phyloP scores from a whole-genome alignment of 352 stramenopile species.

The Globisporangium paddicum region DNA sequence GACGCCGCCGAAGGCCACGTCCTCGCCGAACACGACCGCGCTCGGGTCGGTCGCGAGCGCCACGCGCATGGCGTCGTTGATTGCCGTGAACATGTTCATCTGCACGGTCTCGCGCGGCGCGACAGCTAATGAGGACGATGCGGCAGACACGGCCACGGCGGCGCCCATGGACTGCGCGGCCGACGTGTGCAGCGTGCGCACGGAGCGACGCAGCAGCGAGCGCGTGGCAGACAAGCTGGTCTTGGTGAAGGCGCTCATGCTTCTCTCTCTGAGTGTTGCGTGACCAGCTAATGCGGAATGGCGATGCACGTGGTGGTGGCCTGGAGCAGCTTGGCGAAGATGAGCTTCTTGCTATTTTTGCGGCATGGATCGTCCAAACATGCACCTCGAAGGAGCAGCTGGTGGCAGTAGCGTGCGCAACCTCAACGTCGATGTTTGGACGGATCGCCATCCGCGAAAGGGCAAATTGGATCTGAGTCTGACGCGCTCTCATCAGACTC shows the following conservation, averaged over 20 bases:
- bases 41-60: conserved; percentile 87
- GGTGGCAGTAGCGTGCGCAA: conserved; percentile 8
- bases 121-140: too few relatives aligned
- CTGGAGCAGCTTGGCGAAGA: background rate
- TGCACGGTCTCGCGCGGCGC: conserved; percentile 48
- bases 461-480: background rate
- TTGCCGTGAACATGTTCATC: conserved; percentile 91
- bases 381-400: background rate
- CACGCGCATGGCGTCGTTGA: conserved; percentile 90
- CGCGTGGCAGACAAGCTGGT: background rate
- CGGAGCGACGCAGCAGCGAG: conserved; percentile 9
- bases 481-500: background rate
- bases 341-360: background rate
- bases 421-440: conserved; percentile 14
- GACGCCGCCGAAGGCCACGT: conserved; percentile 98
- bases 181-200: conserved; percentile 7
- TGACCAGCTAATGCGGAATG: background rate
- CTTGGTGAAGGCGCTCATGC: conserved; percentile 6
- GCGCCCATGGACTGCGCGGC: conserved; percentile 1
- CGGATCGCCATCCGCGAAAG: background rate
- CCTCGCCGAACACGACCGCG: conserved; percentile 96
- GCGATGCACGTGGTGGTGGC: background rate
- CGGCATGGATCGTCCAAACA: background rate
- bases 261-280: background rate
- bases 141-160: conserved; percentile 2